Evolutionary conservation across 371 early-diverging fungal species (phyloP).

Genomic region (Haplosporangium sp.): DNA sequence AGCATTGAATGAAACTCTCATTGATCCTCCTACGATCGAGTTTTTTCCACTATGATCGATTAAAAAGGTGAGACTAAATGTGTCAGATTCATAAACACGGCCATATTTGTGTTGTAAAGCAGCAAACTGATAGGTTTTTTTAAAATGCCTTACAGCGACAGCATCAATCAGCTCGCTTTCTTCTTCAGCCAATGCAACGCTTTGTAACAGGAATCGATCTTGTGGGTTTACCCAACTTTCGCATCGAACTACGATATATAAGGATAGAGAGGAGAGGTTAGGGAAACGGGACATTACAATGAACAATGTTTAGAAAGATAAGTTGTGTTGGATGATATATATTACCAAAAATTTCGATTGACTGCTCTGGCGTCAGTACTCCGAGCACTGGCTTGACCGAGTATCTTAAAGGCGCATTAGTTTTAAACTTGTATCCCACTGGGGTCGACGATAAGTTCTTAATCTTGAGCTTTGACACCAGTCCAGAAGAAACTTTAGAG

Average conservation of each 20-base stretch:
- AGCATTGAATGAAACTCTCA: slow-evolving; percentile 62
- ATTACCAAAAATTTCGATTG: slow-evolving; percentile 66
- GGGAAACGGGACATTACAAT: slow-evolving; percentile 33
- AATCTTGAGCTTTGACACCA: slow-evolving; percentile 56
- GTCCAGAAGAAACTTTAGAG: slow-evolving; percentile 45
- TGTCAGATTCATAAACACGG: neutral
- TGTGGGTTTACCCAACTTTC: slow-evolving; percentile 55
- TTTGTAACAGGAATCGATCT: slow-evolving; percentile 51
- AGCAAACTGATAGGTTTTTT: neutral
- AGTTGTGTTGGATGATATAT: slow-evolving; percentile 8
- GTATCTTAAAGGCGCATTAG: slow-evolving; percentile 70
- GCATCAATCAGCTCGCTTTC: slow-evolving; percentile 47
- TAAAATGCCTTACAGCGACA: slow-evolving; percentile 24
- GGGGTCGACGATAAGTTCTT: slow-evolving; percentile 56
- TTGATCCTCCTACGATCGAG: slow-evolving; percentile 61
- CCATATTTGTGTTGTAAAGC: neutral
- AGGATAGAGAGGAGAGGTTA: neutral
- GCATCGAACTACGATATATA: slow-evolving; percentile 31
- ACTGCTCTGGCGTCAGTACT: slow-evolving; percentile 58
- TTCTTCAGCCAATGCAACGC: slow-evolving; percentile 33
- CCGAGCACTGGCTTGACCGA: slow-evolving; percentile 70
- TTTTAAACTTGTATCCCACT: slow-evolving; percentile 73
- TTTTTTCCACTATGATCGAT: slow-evolving; percentile 57
- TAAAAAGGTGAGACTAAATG: neutral
- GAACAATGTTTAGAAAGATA: neutral